Evolutionary conservation across 1,284 basidiomycete species (phyloP), one percentile per base, ranked within the genome.

Genomic region (Erythrobasidium hasegawianum): DNA sequence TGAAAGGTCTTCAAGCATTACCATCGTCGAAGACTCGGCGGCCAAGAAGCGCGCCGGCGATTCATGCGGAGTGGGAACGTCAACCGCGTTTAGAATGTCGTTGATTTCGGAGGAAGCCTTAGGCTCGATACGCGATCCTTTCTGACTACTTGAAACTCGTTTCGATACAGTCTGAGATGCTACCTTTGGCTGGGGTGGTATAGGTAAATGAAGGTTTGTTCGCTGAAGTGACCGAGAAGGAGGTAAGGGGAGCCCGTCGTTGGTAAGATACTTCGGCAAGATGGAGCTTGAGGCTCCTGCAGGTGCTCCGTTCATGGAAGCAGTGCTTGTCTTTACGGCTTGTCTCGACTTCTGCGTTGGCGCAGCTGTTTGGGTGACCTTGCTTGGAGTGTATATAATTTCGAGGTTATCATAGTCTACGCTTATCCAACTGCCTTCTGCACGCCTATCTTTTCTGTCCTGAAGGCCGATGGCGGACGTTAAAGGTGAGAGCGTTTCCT

Each of bases 401-500:
- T 47, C 43, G 8, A 47, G 7, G 8, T 47, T 14, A n/a, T 47
- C 43, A n/a, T 47, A 8, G 8, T 47, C 43, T 47, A 47, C 16
- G 14, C 43, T 47, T 5, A 47, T 24, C 43, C 43, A 47, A 14
- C 43, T 47, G 8, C 43, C 43, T 4, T 24, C 43, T 47, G 16
- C 43, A 18, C 43, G 16, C n/a, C 43, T n/a, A 24, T n/a, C 43
- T 47, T 47, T 24, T 14, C 43, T 47, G 8, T 18, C 43, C 22
- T 47, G 43, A 4, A 5, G 43, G 22, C 22, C 16, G n/a, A 24
- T 16, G 5, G 22, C 43, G 8, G 43, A 24, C 13, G 62, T 56
- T 33, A 65, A 22, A 1, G 62, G 62, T 4, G 55, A 57, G 26
- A 65, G 56, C 45, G 52, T 58, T 27, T 65, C 62, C 38, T 65